Base-by-base conservation (phyloP, 2,329 filamentous ascomycete genomes). In the Fusarium odoratissimum region DNA sequence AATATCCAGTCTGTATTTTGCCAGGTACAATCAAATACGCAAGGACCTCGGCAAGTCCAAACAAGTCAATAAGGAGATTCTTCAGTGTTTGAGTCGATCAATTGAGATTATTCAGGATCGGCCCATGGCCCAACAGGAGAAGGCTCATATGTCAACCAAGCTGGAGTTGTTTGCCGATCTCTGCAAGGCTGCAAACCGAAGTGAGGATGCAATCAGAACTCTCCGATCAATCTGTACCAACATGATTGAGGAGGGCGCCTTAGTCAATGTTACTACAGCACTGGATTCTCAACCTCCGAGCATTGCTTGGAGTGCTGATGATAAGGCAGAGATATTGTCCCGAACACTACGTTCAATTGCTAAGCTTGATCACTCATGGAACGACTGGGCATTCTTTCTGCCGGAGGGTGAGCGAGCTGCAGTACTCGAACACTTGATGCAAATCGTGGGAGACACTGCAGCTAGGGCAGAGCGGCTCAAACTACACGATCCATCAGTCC, bases 1-100 rank as follows among this genome's bases (percentile, higher is more conserved):
- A 75, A 88, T 94, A 31, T 94, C 92, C 0, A 91, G 92, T 74
- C 85, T 93, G 6, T 93, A 93, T 78, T 94, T 91, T 78, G 84
- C 89, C n/a, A 85, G 89, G 52, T 90, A 90, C 76, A 81, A 88
- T 23, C 83, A 85, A 48, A 78, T 89, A 67, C 82, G 85, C 19
- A 88, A 87, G 55, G 80, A 83, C 30, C 73, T 81, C 0, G 81
- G 82, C 8, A 84, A 80, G 46, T 76, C 79, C 16, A 82, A 82
- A 57, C 78, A 81, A 25, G 62, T 77, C 48, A 82, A 78, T 64
- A 83, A 83, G 73, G 79, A 80, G 23, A 83, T 87, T 3, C 79
- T 92, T 19, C 86, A 88, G 55, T 86, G 90, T 17, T 84, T 94
- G 54, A 88, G 87, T 62, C 87, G 89, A 60, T 92, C 91, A 1